phyloP scores from a whole-genome alignment of 352 stramenopile genomes.

The Pythium sukuiense region DNA sequence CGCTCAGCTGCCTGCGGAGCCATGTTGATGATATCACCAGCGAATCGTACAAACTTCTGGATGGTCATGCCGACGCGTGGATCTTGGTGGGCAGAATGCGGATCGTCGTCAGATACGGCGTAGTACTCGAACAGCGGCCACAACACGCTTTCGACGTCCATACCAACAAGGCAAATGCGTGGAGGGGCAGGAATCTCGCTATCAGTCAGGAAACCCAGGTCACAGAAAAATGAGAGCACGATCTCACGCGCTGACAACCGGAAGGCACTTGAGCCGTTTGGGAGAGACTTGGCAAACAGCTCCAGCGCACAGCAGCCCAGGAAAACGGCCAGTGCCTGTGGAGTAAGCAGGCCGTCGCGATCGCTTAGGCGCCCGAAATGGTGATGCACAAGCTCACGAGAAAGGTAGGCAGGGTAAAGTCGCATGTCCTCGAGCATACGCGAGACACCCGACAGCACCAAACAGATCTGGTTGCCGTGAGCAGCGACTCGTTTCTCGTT shows the following conservation, averaged over 20 bases:
- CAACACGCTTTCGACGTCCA: constrained; percentile 65
- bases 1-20: constrained; percentile 24
- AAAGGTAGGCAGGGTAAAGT: constrained; percentile 54
- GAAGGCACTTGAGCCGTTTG: constrained; percentile 16
- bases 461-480: constrained; percentile 50
- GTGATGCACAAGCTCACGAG: constrained; percentile 44
- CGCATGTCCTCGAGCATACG: constrained; percentile 66
- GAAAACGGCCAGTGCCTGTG: constrained; percentile 52
- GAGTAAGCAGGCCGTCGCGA: constrained; percentile 37
- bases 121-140: constrained; percentile 87
- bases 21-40: constrained; percentile 58
- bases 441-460: constrained; percentile 37
- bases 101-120: constrained; percentile 24
- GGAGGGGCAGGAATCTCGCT: constrained; percentile 39
- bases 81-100: constrained; percentile 7
- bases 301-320: constrained; percentile 64
- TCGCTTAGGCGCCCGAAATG: constrained; percentile 48
- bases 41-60: constrained; percentile 56
- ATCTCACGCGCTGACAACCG: constrained; percentile 63
- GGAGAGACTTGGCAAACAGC: constrained; percentile 40
- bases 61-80: constrained; percentile 49
- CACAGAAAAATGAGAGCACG: constrained; percentile 64
- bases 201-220: constrained; percentile 51
- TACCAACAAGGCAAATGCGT: constrained; percentile 62
- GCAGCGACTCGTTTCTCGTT: constrained; percentile 39